Evolutionary conservation across 1,284 basidiomycete genomes (phyloP), one percentile per base, ranked within the genome.

Genomic region (Thelephora terrestris): DNA sequence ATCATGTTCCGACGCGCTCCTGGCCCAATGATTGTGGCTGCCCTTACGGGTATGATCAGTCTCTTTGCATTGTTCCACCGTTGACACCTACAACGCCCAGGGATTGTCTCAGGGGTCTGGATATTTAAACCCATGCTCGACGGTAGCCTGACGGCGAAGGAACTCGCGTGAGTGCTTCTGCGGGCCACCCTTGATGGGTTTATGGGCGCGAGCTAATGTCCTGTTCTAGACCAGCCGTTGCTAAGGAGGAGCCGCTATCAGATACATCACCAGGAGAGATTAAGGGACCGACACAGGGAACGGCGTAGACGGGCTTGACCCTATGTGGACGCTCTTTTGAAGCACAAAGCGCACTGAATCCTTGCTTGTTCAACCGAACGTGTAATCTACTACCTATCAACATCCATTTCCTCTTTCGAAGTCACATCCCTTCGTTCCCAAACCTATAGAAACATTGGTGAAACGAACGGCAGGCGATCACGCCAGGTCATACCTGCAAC

Each of bases 401-500:
- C 52, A n/a, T 55, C 53, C 58, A 58, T 60, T 45, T 57, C 57
- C 55, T 45, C 49, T 27, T 23, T 46, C 52, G 43, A 52, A 43
- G 47, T 60, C 60, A 56, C 76, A 66, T 55, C 37, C 45, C 67
- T 57, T 45, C 79, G 74, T 64, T 86, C 83, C 83, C 83, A 86
- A 52, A 86, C 82, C 84, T 86, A 57, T 47, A 47, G 35, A 40
- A 17, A 39, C 25, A 46, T 45, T 50, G 23, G 40, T n/a, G 40
- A 25, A 17, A 7, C 17, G 47, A 42, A 49, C 21, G 45, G 32
- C 21, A 21, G 18, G 12, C n/a, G 1, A 23, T 29, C 12, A 47
- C n/a, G 17, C 23, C 21, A 24, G 16, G 39, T 51, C 57, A 60
- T 47, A 91, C 92, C 77, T 98, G 96, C 43, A 99, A 70, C 44